Evolutionary conservation across 164 flowering plant genomes (phyloP).

Genomic region (Malania oleifera): DNA sequence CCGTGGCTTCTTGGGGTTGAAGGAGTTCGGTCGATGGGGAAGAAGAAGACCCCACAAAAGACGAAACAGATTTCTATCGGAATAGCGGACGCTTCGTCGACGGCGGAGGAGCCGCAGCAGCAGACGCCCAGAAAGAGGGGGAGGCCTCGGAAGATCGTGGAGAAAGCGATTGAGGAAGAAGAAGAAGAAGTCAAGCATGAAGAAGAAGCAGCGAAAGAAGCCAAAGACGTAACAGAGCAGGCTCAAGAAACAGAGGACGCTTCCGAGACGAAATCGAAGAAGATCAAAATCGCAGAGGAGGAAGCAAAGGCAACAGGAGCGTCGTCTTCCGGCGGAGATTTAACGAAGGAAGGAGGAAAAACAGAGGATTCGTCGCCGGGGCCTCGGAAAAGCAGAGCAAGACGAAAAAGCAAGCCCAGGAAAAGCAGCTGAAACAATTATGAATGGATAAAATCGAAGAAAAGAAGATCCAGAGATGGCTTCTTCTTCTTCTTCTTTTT

Average conservation of each 20-base stretch:
- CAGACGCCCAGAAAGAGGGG: constrained; percentile 51
- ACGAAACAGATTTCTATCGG: constrained; percentile 36
- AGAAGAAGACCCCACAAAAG: constrained; percentile 9
- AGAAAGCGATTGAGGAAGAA: constrained; percentile 18
- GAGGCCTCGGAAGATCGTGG: constrained; percentile 46
- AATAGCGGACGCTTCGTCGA: constrained; percentile 35
- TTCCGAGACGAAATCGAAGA: constrained; percentile 23
- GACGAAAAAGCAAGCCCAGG: constrained; percentile 53
- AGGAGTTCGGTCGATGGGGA: constrained; percentile 22
- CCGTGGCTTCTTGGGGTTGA: too few relatives aligned
- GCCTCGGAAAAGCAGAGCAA: constrained; percentile 35
- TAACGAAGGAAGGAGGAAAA: neutral
- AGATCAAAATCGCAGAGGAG: constrained; percentile 11
- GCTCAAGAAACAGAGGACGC: neutral
- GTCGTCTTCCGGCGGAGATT: neutral
- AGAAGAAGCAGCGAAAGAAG: constrained; percentile 8
- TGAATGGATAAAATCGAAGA: neutral
- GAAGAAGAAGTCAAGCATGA: constrained; percentile 1
- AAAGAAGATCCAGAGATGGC: too few relatives aligned
- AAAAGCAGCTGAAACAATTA: constrained; percentile 37
- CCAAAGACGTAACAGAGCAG: neutral
- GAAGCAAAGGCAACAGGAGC: constrained; percentile 16
- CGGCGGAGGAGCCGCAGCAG: constrained; percentile 20
- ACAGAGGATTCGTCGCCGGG: constrained; percentile 10
- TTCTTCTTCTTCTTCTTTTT: too few relatives aligned